Percentiles rank a stretch among this genome's conserved stretches.
Conservation (phyloP, 2,329 filamentous ascomycete species). For the Colletotrichum gigasporum region DNA sequence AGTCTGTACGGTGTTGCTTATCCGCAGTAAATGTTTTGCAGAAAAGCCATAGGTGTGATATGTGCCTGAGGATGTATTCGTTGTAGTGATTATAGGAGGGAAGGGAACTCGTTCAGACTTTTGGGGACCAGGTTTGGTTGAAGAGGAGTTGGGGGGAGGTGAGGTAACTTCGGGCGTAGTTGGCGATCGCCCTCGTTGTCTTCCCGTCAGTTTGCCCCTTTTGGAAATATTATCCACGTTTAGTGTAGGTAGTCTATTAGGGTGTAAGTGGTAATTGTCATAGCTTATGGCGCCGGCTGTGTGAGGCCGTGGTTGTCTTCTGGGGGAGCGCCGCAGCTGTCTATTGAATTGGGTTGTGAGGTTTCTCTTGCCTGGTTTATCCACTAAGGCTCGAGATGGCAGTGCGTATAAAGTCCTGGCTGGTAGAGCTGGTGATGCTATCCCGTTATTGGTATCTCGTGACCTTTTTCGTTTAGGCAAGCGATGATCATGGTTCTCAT, state of each 20-base stretch:
- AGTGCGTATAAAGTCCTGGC: not conserved
- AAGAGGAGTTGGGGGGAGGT: not conserved
- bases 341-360: not conserved
- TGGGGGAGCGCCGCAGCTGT: not conserved
- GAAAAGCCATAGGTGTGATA: constrained; percentile 1
- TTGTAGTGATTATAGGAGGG: not conserved
- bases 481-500: not conserved
- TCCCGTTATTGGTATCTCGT: not conserved
- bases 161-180: not conserved
- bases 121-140: not conserved
- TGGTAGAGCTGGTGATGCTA: not conserved
- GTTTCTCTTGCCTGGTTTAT: not conserved
- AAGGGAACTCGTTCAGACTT: not conserved
- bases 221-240: not conserved
- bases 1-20: not conserved
- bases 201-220: not conserved
- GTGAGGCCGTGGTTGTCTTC: not conserved
- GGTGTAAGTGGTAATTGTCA: not conserved
- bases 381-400: not conserved
- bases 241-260: not conserved
- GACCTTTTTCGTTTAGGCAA: not conserved
- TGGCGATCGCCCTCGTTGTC: not conserved
- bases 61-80: not conserved
- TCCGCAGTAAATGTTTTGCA: not conserved
- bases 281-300: not conserved